Conservation (phyloP, 306 rosid genomes). For the Leucaena leucocephala region DNA sequence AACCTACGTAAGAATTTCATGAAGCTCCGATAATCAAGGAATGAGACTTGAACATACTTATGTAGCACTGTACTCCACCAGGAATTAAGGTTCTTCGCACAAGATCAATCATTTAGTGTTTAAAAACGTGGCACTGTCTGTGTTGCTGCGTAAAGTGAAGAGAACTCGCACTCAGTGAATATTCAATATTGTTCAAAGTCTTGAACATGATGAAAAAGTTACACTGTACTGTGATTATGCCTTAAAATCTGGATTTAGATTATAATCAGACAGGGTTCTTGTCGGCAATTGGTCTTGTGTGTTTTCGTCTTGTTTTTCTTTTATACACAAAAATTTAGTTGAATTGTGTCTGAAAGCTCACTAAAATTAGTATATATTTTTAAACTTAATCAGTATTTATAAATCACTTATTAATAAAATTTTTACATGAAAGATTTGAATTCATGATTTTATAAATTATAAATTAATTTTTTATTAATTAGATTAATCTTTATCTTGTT, state of each 20-base stretch:
- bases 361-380: too few species aligned
- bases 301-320: not conserved
- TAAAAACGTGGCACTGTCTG: not conserved
- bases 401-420: too few species aligned
- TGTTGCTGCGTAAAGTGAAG: not conserved
- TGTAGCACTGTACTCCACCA: not conserved
- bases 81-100: not conserved
- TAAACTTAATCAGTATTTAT: too few species aligned
- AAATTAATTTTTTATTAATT: too few species aligned
- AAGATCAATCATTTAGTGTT: not conserved
- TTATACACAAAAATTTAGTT: too few species aligned
- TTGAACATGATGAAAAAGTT: not conserved
- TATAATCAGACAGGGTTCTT: not conserved
- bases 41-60: not conserved
- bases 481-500: too few species aligned
- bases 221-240: not conserved
- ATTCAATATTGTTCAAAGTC: not conserved
- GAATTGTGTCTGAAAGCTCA: too few species aligned
- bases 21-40: constrained; percentile 37
- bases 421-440: too few species aligned
- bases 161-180: not conserved
- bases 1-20: constrained; percentile 25
- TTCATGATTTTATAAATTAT: too few species aligned
- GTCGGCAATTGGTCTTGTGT: not conserved
- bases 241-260: not conserved